A percentile compares a stretch with the other conserved stretches of the same genome.
Evolutionary conservation across 106 monocot genomes (phyloP).

Genomic region (Dendrobium chrysotoxum): DNA sequence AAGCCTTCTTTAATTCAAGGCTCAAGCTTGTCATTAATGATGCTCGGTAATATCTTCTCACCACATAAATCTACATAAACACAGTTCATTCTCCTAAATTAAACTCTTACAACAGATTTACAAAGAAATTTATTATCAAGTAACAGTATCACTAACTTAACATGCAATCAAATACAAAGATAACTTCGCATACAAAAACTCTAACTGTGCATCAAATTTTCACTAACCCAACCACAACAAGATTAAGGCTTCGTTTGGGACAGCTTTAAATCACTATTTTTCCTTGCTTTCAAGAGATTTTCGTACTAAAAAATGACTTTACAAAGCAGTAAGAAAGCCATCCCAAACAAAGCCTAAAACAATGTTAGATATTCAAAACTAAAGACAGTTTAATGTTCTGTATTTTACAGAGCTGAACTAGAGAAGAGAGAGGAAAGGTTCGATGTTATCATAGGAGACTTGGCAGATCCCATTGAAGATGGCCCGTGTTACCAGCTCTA

Average conservation of each 20-base stretch:
- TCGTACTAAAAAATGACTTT: no score
- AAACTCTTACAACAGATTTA: no score
- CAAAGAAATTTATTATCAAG: no score
- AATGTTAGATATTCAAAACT: no score
- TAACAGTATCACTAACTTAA: no score
- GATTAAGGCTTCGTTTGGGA: no score
- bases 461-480: slow-evolving; percentile 54
- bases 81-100: neutral
- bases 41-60: slow-evolving; percentile 19
- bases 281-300: no score
- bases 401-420: slow-evolving; percentile 29
- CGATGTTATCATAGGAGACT: slow-evolving; percentile 43
- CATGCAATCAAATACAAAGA: no score
- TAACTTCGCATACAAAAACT: no score
- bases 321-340: no score
- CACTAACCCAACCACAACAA: neutral
- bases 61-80: neutral
- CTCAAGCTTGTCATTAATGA: slow-evolving; percentile 40
- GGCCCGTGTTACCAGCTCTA: slow-evolving; percentile 44
- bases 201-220: neutral
- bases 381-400: neutral
- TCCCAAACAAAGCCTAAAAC: no score
- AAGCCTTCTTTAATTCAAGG: slow-evolving; percentile 32
- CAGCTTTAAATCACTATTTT: no score
- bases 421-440: slow-evolving; percentile 23